phyloP scores from a whole-genome alignment of 345 rosid genomes.

The Clarkia xantiana region DNA sequence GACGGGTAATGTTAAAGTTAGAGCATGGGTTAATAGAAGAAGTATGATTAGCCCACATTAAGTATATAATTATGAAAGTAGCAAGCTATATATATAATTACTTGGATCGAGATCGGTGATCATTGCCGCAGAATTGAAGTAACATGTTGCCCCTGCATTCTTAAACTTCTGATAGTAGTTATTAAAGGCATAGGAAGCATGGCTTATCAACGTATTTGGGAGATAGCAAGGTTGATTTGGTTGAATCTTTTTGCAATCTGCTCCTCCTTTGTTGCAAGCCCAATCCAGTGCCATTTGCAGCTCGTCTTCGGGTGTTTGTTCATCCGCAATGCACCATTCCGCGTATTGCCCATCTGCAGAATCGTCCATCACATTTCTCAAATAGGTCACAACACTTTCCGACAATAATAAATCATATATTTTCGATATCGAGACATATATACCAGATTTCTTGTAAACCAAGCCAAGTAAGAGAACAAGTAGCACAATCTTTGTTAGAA shows the following conservation, averaged over 20 bases:
- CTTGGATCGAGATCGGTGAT: conserved; percentile 48
- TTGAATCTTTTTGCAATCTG: conserved; percentile 32
- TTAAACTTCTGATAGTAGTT: conserved; percentile 49
- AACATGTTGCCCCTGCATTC: conserved; percentile 42
- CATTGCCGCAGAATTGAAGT: conserved; percentile 48
- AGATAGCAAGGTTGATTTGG: conserved; percentile 27
- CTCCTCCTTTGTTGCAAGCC: conserved; percentile 54
- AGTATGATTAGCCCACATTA: no score
- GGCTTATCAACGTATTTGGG: conserved; percentile 31
- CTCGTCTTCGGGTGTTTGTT: conserved; percentile 41
- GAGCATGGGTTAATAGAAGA: no score
- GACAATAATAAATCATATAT: no score
- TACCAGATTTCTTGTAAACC: not conserved
- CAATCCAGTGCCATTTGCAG: conserved; percentile 39
- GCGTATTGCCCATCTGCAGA: conserved; percentile 21
- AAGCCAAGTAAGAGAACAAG: not conserved
- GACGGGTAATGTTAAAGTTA: no score
- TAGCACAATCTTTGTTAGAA: not conserved
- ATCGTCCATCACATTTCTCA: not conserved
- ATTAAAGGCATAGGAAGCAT: conserved; percentile 56
- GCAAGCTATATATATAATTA: no score
- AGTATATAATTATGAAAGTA: no score
- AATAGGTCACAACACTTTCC: no score
- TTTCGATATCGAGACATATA: no score
- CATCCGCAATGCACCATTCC: conserved; percentile 71